These are phyloP conservation scores for sunflower (Helianthus annuus) DNA, from an alignment of 129 eudicot genomes.

Conservation along the genomic window HanXRQr2.0-SUNRISE NC_035440.2:73831459-73831958, in stretches of 20 bases:
- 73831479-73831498: slow-evolving; percentile 74
- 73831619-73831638: slow-evolving; percentile 79
- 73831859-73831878: slow-evolving; percentile 62
- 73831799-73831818: too few relatives aligned
- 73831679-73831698: too few relatives aligned
- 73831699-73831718: not conserved
- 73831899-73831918: slow-evolving; percentile 76
- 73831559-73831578: slow-evolving; percentile 85
- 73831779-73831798: not conserved
- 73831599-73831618: slow-evolving; percentile 74
- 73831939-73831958: slow-evolving; percentile 80
- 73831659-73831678: not conserved
- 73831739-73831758: too few relatives aligned
- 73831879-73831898: slow-evolving; percentile 67
- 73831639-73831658: slow-evolving; percentile 49
- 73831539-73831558: slow-evolving; percentile 80
- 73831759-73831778: too few relatives aligned
- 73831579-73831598: slow-evolving; percentile 79
- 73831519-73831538: slow-evolving; percentile 65
- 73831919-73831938: slow-evolving; percentile 80
- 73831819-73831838: too few relatives aligned
- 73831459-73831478: not conserved
- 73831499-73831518: slow-evolving; percentile 80
- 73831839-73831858: too few relatives aligned
- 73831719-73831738: too few relatives aligned